Evolutionary conservation across 2,329 filamentous ascomycete species (phyloP), one percentile per base, ranked within the genome.

Genomic region (Aspergillus awamori): DNA sequence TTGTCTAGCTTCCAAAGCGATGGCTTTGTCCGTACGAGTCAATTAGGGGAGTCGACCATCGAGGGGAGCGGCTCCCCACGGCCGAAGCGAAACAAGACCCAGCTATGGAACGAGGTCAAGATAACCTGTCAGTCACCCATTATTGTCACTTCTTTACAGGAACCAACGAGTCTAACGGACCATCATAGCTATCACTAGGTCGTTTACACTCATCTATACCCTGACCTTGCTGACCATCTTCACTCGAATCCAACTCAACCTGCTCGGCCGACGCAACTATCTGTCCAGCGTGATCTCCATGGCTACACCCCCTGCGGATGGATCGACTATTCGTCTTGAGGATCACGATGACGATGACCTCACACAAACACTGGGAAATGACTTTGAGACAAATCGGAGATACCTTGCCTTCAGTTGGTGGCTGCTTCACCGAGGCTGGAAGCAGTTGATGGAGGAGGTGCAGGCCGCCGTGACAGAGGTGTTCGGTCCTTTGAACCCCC

Each of bases 321-420:
- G 83, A 20, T 84, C 90, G 4, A 90, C 87, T 47, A 99, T 99
- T 74, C 93, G 85, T 69, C 84, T 98, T 17, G 93, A 97, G 79
- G 95, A 98, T 76, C 89, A 96, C 71, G 94, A 96, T 71, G 94
- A 97, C 73, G 93, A 97, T 74, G 92, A 95, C 73, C 89, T 90
- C 70, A 91, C 94, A 57, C 90, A 93, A 69, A 85, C 88, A 4
- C 93, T 96, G 73, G 93, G 93, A 48, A 94, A 91, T 76, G 95
- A 99, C 76, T 97, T 97, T 68, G 93, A 97, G 76, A 96, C 93
- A 36, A 99, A 99, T 77, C 86, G 93, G 69, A 91, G 91, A 72
- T 99, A 98, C 73, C 83, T 99, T 53, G 96, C 93, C 43, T 96
- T 98, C 76, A 97, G 92, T 78, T 99, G 95, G 95, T 99, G 94